phyloP scores from a whole-genome alignment of 176 grass and related monocot genomes.

The Aegilops umbellulata region DNA sequence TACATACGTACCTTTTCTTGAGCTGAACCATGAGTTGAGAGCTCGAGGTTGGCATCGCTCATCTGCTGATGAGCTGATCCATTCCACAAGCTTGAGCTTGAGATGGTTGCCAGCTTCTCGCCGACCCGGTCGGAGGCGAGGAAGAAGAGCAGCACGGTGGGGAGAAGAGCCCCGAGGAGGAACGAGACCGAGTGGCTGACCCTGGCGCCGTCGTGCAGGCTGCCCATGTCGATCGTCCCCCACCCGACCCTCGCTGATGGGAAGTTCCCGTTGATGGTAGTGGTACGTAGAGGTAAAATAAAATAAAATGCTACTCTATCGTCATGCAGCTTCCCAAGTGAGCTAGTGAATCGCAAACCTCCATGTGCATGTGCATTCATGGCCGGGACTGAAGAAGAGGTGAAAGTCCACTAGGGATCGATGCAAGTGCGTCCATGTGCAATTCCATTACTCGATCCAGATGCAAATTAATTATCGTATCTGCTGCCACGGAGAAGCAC shows the following conservation, averaged over 20 bases:
- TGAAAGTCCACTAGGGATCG: neutral
- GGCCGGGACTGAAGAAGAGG: neutral
- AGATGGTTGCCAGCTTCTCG: neutral
- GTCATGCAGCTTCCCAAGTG: neutral
- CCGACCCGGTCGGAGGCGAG: neutral
- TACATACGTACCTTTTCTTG: neutral
- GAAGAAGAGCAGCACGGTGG: neutral
- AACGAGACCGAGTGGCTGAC: neutral
- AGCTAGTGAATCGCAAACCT: neutral
- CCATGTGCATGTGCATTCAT: neutral
- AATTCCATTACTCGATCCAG: neutral
- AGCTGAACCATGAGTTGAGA: neutral
- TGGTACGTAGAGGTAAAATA: too few species aligned
- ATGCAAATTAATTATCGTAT: neutral
- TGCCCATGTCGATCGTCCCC: too few species aligned
- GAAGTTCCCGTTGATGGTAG: too few species aligned
- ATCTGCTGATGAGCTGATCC: neutral
- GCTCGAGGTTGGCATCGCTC: neutral
- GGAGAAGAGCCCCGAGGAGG: neutral
- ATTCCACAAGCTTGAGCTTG: neutral
- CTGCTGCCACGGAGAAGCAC: neutral
- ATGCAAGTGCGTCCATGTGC: neutral
- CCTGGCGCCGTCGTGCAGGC: neutral
- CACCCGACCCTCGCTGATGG: too few species aligned
- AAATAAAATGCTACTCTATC: too few species aligned